These are phyloP conservation scores for Ceraceosorus guamensis DNA, from an alignment of 1,284 basidiomycete genomes.

Conservation along the genomic window DNA sequence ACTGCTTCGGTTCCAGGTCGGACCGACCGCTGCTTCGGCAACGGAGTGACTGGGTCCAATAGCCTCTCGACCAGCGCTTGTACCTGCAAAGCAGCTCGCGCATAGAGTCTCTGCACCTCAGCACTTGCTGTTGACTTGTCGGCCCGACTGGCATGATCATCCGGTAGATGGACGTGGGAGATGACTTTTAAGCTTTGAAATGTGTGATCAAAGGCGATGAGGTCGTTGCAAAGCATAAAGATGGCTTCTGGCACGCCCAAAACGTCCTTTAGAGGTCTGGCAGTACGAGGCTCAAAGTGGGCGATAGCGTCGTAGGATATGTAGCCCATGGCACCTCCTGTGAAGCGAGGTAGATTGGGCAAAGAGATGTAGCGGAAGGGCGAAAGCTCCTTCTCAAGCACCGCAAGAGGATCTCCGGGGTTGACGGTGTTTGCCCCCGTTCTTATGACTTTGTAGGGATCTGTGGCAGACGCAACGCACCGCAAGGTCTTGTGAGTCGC, in stretches of 20 bases:
- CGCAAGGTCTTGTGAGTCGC: slow-evolving; percentile 1
- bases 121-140: no score
- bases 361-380: slow-evolving; percentile 83
- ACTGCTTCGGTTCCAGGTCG: slow-evolving; percentile 51
- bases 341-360: slow-evolving; percentile 86
- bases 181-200: slow-evolving; percentile 89
- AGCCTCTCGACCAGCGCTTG: slow-evolving; percentile 17
- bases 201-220: slow-evolving; percentile 94
- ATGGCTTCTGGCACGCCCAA: slow-evolving; percentile 82
- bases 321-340: slow-evolving; percentile 95
- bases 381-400: slow-evolving; percentile 77
- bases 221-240: slow-evolving; percentile 91
- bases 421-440: slow-evolving; percentile 76
- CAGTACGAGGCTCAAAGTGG: slow-evolving; percentile 68
- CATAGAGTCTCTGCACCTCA: slow-evolving; percentile 40
- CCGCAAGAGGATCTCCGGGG: slow-evolving; percentile 76
- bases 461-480: slow-evolving; percentile 51
- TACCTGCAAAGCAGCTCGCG: slow-evolving; percentile 19
- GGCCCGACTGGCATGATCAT: not conserved
- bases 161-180: slow-evolving; percentile 69
- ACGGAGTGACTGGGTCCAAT: slow-evolving; percentile 52
- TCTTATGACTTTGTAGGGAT: slow-evolving; percentile 84
- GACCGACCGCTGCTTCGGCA: slow-evolving; percentile 55
- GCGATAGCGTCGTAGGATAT: slow-evolving; percentile 93
- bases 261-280: slow-evolving; percentile 70